Percentiles rank a stretch among this genome's conserved stretches.
Evolutionary conservation across 1,139 yeast genomes (phyloP).

Genomic region (Taphrina deformans): DNA sequence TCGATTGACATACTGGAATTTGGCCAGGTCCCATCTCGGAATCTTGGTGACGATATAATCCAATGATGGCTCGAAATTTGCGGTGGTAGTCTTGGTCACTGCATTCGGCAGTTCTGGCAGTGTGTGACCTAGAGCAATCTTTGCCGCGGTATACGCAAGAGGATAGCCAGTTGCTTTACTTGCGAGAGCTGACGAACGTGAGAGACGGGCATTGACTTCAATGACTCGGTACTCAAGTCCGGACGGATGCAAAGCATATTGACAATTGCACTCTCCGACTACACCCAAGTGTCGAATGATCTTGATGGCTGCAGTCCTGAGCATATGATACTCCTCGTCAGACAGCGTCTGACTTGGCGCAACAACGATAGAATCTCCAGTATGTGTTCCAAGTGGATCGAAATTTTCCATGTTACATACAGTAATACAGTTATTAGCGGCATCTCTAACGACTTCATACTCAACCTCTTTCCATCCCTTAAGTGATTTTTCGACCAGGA

Average conservation of each 20-base stretch:
- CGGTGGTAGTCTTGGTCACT: conserved; percentile 92
- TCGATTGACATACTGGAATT: conserved; percentile 91
- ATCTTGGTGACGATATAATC: conserved; percentile 96
- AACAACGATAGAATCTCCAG: conserved; percentile 98
- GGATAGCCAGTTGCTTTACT: conserved; percentile 99
- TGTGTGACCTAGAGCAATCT: conserved; percentile 90
- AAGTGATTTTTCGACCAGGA: conserved; percentile 90
- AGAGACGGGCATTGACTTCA: conserved; percentile 95
- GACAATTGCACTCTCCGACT: conserved; percentile 98
- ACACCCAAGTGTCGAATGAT: conserved; percentile 97
- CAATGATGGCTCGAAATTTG: conserved; percentile 94
- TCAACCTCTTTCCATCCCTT: conserved; percentile 99
- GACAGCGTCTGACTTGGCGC: conserved; percentile 98
- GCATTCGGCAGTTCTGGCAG: conserved; percentile 95
- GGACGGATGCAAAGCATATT: conserved; percentile 93
- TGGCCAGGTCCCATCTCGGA: conserved; percentile 96
- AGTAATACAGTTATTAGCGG: conserved; percentile 94
- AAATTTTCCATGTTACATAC: conserved; percentile 99
- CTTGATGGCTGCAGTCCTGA: conserved; percentile 94
- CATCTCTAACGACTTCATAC: conserved; percentile 96
- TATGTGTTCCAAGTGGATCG: conserved; percentile 96
- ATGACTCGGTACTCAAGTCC: conserved; percentile 94
- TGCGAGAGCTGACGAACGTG: conserved; percentile 96
- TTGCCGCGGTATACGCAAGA: conserved; percentile 97
- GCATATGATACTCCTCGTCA: conserved; percentile 97